These are phyloP conservation scores for Ophiostoma triangulosporum DNA, from an alignment of 2,329 filamentous ascomycete species.

Conservation along the genomic window DNA sequence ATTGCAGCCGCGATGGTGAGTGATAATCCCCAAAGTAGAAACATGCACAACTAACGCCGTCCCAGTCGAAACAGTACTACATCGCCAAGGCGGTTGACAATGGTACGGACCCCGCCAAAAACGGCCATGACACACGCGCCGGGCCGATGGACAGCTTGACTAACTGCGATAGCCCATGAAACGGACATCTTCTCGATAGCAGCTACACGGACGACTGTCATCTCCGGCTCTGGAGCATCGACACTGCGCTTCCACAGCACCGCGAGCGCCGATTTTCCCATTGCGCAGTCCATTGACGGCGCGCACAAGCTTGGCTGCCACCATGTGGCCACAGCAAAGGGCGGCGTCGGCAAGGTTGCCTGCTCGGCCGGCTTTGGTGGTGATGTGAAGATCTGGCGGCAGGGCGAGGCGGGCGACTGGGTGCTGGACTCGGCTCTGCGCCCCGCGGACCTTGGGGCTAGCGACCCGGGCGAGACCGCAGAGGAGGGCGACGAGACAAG, in stretches of 20 bases:
- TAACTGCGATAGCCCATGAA: constrained; percentile 50
- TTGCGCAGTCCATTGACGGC: constrained; percentile 63
- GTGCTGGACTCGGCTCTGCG: constrained; percentile 31
- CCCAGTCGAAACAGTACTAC: constrained; percentile 93
- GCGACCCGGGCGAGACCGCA: constrained; percentile 30
- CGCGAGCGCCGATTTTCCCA: constrained; percentile 54
- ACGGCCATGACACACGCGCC: constrained; percentile 9
- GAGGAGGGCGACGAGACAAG: constrained; percentile 16
- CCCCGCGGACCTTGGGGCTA: constrained; percentile 14
- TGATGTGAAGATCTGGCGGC: constrained; percentile 71
- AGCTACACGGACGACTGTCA: constrained; percentile 55
- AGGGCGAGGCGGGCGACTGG: constrained; percentile 45
- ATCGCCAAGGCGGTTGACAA: constrained; percentile 83
- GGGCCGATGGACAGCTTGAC: background rate
- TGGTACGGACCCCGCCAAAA: constrained; percentile 34
- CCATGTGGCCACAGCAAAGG: constrained; percentile 58
- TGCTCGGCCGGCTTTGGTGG: constrained; percentile 84
- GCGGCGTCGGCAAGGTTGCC: constrained; percentile 52
- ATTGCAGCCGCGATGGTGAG: background rate
- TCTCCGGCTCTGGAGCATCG: constrained; percentile 78
- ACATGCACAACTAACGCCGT: background rate
- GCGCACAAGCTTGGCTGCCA: constrained; percentile 86
- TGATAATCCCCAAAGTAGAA: background rate
- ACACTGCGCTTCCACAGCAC: constrained; percentile 71
- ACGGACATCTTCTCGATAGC: constrained; percentile 78